Evolutionary conservation across 768 basidiomycete species (phyloP), one percentile per base, ranked within the genome.

Genomic region (Baorangia bicolor): DNA sequence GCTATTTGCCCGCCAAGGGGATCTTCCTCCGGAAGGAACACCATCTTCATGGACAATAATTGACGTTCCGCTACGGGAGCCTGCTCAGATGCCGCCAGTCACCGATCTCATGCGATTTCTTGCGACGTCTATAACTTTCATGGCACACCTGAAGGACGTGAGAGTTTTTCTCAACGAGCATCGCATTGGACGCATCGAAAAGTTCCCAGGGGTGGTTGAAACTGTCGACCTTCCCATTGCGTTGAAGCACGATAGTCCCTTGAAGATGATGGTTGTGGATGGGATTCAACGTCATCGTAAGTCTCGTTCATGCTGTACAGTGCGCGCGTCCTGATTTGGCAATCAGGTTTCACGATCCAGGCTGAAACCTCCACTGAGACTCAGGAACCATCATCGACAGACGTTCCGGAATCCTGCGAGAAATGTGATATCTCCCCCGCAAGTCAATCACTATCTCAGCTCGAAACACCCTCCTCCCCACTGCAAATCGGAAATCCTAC

Each of bases 71-170:
- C 79, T 96, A 2, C 81, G 94, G 40, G 88, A 94, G 63, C 83
- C 87, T 3, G 74, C 78, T 3, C 81, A 91, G 0, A 85, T 95
- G 50, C 92, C 92, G 0, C 76, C 81, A 28, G 78, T 84, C 8
- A 87, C 93, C 51, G 92, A 97, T 61, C 86, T 98, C 58, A 83
- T 88, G 20, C 84, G 90, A 13, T 97, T 98, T 70, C 78, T 98
- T 18, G 81, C 87, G 25, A 94, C 92, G 5, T 91, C 90, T 1
- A 85, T 98, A 51, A 93, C 93, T 0, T 98, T 98, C 74, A 97
- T 96, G 88, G 74, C 78, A 4, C 79, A 85, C 55, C 78, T 98
- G 11, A 74, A 77, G 16, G 78, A 86, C 68, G 83, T 97, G 52
- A 85, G 82, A 60, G 81, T 98, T 33, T 90, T 81, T 69, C 82